Conservation (phyloP, 1,284 basidiomycete species). For the Ganoderma resinaceum region DNA sequence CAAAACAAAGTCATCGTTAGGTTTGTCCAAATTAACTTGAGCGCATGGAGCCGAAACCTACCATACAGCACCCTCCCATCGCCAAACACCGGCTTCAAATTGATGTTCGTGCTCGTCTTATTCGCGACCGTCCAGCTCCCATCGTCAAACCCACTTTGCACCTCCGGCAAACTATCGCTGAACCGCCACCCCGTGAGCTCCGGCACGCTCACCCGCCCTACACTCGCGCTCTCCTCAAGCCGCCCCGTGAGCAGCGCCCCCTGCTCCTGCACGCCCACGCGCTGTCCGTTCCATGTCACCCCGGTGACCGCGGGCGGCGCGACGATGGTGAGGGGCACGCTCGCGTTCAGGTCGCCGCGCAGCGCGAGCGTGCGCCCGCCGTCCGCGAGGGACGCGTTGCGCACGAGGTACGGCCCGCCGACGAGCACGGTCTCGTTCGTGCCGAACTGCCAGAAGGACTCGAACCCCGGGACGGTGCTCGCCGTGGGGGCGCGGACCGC, state of each 20-base stretch:
- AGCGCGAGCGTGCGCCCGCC: slow-evolving; percentile 46
- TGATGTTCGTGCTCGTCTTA: slow-evolving; percentile 74
- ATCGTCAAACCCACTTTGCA: slow-evolving; percentile 62
- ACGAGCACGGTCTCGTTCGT: slow-evolving; percentile 59
- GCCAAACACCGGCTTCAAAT: slow-evolving; percentile 72
- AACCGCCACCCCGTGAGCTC: slow-evolving; percentile 70
- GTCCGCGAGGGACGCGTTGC: slow-evolving; percentile 52
- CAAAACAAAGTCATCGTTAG: slow-evolving; percentile 2
- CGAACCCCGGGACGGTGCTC: slow-evolving; percentile 39
- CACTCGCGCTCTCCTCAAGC: slow-evolving; percentile 28
- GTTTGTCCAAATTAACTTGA: background rate
- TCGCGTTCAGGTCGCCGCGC: slow-evolving; percentile 54
- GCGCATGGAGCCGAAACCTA: background rate
- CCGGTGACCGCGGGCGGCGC: slow-evolving; percentile 55
- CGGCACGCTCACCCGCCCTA: slow-evolving; percentile 41
- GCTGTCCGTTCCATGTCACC: slow-evolving; percentile 76
- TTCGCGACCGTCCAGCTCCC: slow-evolving; percentile 68
- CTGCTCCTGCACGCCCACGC: slow-evolving; percentile 45
- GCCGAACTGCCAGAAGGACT: slow-evolving; percentile 58
- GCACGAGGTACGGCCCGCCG: slow-evolving; percentile 63
- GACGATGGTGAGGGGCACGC: slow-evolving; percentile 54
- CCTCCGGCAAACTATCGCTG: slow-evolving; percentile 76
- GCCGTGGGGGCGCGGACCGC: slow-evolving; percentile 42
- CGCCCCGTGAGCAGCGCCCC: slow-evolving; percentile 36
- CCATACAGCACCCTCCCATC: slow-evolving; percentile 78